Percentiles rank a stretch among this genome's conserved stretches.
Conservation (phyloP, 2,329 filamentous ascomycete genomes). For the Pseudogymnoascus sp. region DNA sequence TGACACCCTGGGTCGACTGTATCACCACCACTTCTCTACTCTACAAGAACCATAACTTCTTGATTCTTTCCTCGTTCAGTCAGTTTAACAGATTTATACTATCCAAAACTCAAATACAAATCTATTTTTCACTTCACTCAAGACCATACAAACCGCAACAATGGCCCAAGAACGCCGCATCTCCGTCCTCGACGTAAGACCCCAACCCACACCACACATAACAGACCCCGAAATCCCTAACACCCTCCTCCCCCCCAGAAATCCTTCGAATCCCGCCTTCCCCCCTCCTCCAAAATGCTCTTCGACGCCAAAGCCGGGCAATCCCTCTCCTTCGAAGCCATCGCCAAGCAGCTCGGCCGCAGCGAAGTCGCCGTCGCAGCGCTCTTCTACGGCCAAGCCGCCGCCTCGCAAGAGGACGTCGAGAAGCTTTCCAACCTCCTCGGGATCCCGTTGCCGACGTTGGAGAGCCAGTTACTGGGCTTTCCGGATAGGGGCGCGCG, state of each 20-base stretch:
- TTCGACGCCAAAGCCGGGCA: conserved; percentile 75
- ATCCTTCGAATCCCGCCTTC: conserved; percentile 62
- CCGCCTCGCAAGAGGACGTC: conserved; percentile 62
- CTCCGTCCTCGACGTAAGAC: conserved; percentile 6
- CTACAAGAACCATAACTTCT: neutral
- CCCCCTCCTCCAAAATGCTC: conserved; percentile 63
- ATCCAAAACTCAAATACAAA: neutral
- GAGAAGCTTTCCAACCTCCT: conserved; percentile 62
- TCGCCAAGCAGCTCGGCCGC: conserved; percentile 67
- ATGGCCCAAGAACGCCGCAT: conserved; percentile 1
- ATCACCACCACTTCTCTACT: neutral
- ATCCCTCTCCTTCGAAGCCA: conserved; percentile 70
- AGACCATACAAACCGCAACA: neutral
- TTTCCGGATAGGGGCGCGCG: conserved; percentile 72
- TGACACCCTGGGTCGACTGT: neutral
- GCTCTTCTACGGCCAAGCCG: conserved; percentile 83
- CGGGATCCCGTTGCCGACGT: conserved; percentile 47
- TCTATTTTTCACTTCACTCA: neutral
- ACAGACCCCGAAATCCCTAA: neutral
- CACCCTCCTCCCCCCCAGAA: conserved; percentile 37
- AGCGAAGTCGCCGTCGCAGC: conserved; percentile 85
- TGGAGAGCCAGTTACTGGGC: conserved; percentile 59
- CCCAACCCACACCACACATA: neutral
- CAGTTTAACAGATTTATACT: neutral
- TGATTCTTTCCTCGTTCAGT: neutral